Evolutionary conservation across 1,284 basidiomycete genomes (phyloP).

Genomic region (Ustilago esculenta): DNA sequence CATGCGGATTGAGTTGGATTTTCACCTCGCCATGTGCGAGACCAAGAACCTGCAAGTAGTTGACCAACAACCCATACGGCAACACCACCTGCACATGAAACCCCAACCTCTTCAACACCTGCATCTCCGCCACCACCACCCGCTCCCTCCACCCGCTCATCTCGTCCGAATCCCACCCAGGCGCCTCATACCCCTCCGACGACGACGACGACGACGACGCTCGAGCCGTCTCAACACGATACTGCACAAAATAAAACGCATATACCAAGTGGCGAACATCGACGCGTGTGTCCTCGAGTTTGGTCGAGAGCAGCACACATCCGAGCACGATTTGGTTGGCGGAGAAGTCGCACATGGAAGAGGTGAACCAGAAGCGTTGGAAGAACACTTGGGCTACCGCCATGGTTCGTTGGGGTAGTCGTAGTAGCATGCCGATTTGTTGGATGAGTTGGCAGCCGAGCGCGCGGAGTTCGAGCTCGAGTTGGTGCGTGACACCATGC

Average conservation of each 20-base stretch:
- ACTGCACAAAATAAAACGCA: slow-evolving; percentile 81
- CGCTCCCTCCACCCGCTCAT: slow-evolving; percentile 72
- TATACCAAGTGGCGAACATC: slow-evolving; percentile 94
- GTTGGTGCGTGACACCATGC: slow-evolving; percentile 80
- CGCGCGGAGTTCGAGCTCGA: slow-evolving; percentile 86
- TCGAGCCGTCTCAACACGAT: neutral
- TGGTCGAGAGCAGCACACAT: slow-evolving; percentile 90
- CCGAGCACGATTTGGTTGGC: slow-evolving; percentile 91
- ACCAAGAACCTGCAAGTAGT: slow-evolving; percentile 90
- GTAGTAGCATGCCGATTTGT: slow-evolving; percentile 87
- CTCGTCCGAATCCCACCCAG: slow-evolving; percentile 7
- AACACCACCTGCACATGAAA: slow-evolving; percentile 75
- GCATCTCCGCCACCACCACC: slow-evolving; percentile 96
- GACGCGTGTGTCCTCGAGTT: slow-evolving; percentile 91
- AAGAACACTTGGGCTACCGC: slow-evolving; percentile 95
- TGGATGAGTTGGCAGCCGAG: slow-evolving; percentile 87
- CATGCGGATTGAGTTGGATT: slow-evolving; percentile 1
- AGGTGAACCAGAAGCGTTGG: slow-evolving; percentile 95
- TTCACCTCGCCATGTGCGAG: slow-evolving; percentile 68
- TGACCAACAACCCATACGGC: slow-evolving; percentile 92
- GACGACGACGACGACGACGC: too few relatives aligned
- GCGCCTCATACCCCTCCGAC: too few relatives aligned
- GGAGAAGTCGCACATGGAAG: slow-evolving; percentile 90
- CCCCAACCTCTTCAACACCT: slow-evolving; percentile 80
- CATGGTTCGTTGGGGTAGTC: slow-evolving; percentile 95